Evolutionary conservation across 495 filamentous ascomycete genomes (phyloP).

Genomic region (Elasticomyces elasticus): DNA sequence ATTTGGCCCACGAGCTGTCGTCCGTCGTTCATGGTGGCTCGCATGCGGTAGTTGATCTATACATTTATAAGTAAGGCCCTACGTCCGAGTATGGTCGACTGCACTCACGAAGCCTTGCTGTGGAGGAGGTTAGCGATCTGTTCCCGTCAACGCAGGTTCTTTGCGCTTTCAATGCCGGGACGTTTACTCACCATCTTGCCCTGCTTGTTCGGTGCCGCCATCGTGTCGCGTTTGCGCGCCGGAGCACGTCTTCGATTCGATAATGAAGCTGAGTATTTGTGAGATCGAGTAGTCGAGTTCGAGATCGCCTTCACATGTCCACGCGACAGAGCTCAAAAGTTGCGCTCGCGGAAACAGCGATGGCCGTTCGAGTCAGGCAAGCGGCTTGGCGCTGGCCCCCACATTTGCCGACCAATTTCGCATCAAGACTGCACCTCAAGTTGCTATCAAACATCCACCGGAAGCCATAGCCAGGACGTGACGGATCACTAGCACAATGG

Average conservation of each 20-base stretch:
- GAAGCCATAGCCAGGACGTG: conserved; percentile 21
- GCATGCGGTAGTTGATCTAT: conserved; percentile 99
- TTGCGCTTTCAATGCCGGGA: conserved; percentile 26
- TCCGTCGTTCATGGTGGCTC: conserved; percentile 88
- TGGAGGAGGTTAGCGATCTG: conserved; percentile 53
- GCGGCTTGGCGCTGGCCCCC: not conserved
- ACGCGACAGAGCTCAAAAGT: conserved; percentile 4
- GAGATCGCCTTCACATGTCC: not conserved
- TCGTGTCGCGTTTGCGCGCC: conserved; percentile 52
- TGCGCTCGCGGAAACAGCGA: too few species aligned
- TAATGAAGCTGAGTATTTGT: not conserved
- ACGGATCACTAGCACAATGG: conserved; percentile 23
- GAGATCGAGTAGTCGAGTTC: not conserved
- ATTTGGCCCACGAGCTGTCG: conserved; percentile 96
- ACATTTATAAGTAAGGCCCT: conserved; percentile 15
- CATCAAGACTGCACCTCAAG: not conserved
- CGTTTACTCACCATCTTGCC: conserved; percentile 88
- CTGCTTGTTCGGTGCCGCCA: conserved; percentile 83
- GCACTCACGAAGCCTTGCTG: conserved; percentile 93
- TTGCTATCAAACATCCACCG: too few species aligned
- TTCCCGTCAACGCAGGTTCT: conserved; percentile 47
- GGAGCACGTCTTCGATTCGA: conserved; percentile 40
- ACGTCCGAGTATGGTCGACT: not conserved
- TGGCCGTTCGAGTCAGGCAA: not conserved
- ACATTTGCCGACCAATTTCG: not conserved